Evolutionary conservation across 495 filamentous ascomycete genomes (phyloP).

Genomic region (Penicillium mononematosum): DNA sequence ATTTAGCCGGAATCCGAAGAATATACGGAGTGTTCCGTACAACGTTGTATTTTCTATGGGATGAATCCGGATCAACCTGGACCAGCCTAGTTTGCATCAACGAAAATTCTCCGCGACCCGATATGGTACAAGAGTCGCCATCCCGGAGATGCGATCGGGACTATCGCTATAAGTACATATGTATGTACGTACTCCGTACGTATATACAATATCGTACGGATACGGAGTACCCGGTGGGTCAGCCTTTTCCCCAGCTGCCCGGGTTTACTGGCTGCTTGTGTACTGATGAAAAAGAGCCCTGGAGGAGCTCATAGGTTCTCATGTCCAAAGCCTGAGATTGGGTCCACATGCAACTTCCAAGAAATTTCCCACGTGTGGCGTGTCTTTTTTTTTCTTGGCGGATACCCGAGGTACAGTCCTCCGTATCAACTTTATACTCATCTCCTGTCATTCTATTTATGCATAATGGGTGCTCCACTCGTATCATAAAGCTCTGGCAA

Average conservation of each 20-base stretch:
- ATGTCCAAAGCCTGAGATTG: constrained; percentile 2
- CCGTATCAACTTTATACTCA: background rate
- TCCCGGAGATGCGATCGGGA: background rate
- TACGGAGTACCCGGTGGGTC: background rate
- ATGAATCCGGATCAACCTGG: constrained; percentile 8
- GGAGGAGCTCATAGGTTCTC: too few relatives aligned
- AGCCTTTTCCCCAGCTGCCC: background rate
- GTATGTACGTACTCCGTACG: background rate
- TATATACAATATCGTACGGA: background rate
- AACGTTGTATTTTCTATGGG: background rate
- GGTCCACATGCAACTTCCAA: constrained; percentile 2
- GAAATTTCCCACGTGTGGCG: constrained; percentile 2
- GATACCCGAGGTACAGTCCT: background rate
- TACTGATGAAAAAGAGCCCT: background rate
- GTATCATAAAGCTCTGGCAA: background rate
- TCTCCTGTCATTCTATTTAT: background rate
- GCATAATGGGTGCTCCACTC: constrained; percentile 3
- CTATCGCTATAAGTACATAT: background rate
- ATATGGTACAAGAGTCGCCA: background rate
- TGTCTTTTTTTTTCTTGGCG: background rate
- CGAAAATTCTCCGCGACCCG: constrained; percentile 11
- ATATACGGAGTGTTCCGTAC: background rate
- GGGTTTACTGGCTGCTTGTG: background rate
- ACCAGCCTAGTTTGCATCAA: background rate
- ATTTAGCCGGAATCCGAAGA: constrained; percentile 2